Conservation (phyloP, 2,329 filamentous ascomycete species). For the Aureobasidium sp. region DNA sequence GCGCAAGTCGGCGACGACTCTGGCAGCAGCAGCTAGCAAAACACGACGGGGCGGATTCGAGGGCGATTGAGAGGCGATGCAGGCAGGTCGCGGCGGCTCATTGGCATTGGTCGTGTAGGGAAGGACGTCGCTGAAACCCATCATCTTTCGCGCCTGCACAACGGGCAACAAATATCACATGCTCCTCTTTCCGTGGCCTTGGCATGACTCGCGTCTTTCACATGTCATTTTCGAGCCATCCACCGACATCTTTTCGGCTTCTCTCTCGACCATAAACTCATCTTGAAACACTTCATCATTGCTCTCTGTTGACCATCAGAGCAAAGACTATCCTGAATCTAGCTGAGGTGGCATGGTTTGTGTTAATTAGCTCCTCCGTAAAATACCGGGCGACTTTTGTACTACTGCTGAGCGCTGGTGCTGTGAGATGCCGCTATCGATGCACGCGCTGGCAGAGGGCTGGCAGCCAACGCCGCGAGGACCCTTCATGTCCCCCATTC, state of each 20-base stretch:
- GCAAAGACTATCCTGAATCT: background rate
- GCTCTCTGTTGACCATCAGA: background rate
- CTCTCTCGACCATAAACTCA: background rate
- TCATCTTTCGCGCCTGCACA: slow-evolving; percentile 4
- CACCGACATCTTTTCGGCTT: no score
- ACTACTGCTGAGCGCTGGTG: background rate
- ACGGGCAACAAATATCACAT: slow-evolving; percentile 8
- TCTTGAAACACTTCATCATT: background rate
- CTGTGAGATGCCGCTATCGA: background rate
- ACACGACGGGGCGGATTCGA: background rate
- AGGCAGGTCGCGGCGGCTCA: background rate
- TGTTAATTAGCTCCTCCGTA: background rate
- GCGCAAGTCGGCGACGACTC: slow-evolving; percentile 4
- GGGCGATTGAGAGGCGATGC: background rate
- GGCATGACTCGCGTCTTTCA: background rate
- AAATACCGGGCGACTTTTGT: background rate
- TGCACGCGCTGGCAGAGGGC: background rate
- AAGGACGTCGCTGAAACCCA: slow-evolving; percentile 1
- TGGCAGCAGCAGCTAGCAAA: background rate
- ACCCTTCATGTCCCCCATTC: background rate
- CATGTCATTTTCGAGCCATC: background rate
- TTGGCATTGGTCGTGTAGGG: background rate
- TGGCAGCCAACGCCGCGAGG: background rate
- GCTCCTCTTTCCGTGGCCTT: background rate
- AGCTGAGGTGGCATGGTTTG: background rate